These are phyloP conservation scores for Aspergillus pseudotamarii DNA, from an alignment of 2,329 filamentous ascomycete genomes.

Conservation along the genomic window DNA sequence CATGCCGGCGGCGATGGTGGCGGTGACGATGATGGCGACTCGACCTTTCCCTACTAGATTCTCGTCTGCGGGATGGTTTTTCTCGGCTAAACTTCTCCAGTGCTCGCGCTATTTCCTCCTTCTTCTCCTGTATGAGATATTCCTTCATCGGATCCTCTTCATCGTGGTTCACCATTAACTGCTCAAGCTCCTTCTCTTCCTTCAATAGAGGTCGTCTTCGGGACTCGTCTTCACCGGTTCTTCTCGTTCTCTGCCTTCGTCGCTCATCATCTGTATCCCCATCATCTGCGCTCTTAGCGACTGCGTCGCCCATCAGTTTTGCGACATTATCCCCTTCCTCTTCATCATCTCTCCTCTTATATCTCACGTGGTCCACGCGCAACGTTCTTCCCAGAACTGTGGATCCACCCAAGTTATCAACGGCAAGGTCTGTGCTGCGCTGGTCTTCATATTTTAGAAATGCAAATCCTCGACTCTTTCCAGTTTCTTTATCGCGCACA, in stretches of 20 bases:
- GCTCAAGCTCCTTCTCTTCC: slow-evolving; percentile 79
- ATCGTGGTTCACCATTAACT: slow-evolving; percentile 77
- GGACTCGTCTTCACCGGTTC: slow-evolving; percentile 46
- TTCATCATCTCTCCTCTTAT: slow-evolving; percentile 80
- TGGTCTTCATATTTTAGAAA: slow-evolving; percentile 99
- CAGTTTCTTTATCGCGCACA: slow-evolving; percentile 91
- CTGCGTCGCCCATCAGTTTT: slow-evolving; percentile 50
- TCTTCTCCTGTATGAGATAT: slow-evolving; percentile 87
- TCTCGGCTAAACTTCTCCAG: slow-evolving; percentile 58
- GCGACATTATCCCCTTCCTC: slow-evolving; percentile 55
- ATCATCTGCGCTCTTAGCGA: slow-evolving; percentile 25
- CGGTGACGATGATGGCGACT: slow-evolving; percentile 51
- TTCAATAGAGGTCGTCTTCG: slow-evolving; percentile 65
- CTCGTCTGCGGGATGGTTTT: slow-evolving; percentile 37
- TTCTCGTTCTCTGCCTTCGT: slow-evolving; percentile 34
- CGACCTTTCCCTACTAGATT: slow-evolving; percentile 41
- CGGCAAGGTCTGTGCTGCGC: slow-evolving; percentile 89
- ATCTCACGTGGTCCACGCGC: slow-evolving; percentile 88
- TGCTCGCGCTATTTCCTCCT: slow-evolving; percentile 78
- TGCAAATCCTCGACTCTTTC: slow-evolving; percentile 90
- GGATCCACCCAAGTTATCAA: slow-evolving; percentile 91
- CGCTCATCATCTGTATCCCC: slow-evolving; percentile 45
- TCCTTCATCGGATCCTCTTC: slow-evolving; percentile 98
- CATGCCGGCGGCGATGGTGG: slow-evolving; percentile 46
- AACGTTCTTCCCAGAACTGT: slow-evolving; percentile 78